Conservation (phyloP, 1,284 basidiomycete species). For the Pterulicium gracile region DNA sequence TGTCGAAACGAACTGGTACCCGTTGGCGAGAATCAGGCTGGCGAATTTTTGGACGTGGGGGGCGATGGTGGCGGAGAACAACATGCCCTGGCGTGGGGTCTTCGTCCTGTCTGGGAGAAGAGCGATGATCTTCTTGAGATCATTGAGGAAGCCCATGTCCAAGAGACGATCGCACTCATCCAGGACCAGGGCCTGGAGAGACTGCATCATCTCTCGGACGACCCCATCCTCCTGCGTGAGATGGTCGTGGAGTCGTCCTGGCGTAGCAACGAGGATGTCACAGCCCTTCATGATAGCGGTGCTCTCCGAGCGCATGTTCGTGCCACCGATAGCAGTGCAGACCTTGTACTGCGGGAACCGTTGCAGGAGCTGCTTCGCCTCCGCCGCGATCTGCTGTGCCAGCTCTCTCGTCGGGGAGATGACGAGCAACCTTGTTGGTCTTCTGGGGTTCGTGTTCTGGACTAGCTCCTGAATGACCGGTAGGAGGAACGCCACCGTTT, state of each 20-base stretch:
- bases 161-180: slow-evolving; percentile 89
- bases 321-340: slow-evolving; percentile 40
- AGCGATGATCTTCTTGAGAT: slow-evolving; percentile 67
- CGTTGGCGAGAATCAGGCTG: slow-evolving; percentile 29
- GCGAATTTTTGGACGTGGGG: slow-evolving; percentile 31
- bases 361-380: slow-evolving; percentile 66
- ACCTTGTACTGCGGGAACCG: too few species aligned
- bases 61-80: slow-evolving; percentile 68
- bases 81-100: slow-evolving; percentile 53
- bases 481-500: slow-evolving; percentile 84
- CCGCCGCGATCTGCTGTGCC: slow-evolving; percentile 68
- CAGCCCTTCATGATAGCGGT: slow-evolving; percentile 27
- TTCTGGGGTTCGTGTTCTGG: slow-evolving; percentile 12
- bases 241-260: slow-evolving; percentile 80
- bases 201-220: slow-evolving; percentile 23
- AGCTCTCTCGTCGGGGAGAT: slow-evolving; percentile 85
- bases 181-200: slow-evolving; percentile 72
- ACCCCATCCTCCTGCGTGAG: slow-evolving; percentile 31
- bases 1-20: slow-evolving; percentile 54
- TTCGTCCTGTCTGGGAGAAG: slow-evolving; percentile 29
- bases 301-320: slow-evolving; percentile 19
- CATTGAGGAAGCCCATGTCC: slow-evolving; percentile 81
- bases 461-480: slow-evolving; percentile 74
- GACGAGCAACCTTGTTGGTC: slow-evolving; percentile 39
- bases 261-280: slow-evolving; percentile 83